Conservation (phyloP, 352 stramenopile genomes). For the Elongisporangium undulatum region DNA sequence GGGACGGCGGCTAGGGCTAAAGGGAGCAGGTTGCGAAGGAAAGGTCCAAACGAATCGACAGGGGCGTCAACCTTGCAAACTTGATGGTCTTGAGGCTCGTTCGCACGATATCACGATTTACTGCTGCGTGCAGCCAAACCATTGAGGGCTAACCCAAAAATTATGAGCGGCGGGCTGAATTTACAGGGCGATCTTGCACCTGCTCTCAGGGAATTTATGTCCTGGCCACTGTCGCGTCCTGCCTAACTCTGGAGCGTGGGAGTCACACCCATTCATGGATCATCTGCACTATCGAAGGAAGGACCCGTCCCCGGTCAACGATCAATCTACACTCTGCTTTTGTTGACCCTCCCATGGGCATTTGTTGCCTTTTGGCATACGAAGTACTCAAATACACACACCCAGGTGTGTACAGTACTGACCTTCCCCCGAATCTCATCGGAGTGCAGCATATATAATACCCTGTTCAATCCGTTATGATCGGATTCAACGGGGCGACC, state of each 20-base stretch:
- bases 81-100: background rate
- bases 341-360: background rate
- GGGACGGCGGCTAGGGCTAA: background rate
- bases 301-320: background rate
- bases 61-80: background rate
- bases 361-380: background rate
- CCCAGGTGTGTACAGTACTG: background rate
- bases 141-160: background rate
- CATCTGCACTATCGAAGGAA: background rate
- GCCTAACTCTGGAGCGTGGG: too few species aligned
- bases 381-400: background rate
- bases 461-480: background rate
- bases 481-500: background rate
- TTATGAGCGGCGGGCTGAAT: background rate
- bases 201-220: too few species aligned
- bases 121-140: background rate
- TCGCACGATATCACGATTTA: background rate
- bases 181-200: background rate
- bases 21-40: background rate
- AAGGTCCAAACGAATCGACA: background rate
- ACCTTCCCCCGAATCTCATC: background rate
- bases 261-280: background rate
- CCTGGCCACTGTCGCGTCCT: too few species aligned
- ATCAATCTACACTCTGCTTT: background rate
- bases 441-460: background rate